Conservation (phyloP, 805 yeast genomes). For the Saccharomycopsis sp. region DNA sequence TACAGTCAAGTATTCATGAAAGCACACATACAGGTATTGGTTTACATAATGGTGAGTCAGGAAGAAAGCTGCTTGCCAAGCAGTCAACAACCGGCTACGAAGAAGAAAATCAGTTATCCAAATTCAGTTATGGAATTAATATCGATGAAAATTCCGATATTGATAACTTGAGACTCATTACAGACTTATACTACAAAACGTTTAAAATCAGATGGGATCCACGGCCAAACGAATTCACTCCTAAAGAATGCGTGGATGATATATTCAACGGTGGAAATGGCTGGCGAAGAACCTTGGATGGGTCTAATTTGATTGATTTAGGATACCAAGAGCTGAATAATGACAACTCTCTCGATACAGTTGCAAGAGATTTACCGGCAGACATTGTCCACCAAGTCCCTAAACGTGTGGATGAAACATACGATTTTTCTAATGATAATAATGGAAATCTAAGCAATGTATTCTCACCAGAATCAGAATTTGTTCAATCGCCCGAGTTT, state of each 20-base stretch:
- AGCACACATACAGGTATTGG: background rate
- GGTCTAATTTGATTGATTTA: slow-evolving; percentile 35
- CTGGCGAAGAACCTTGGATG: slow-evolving; percentile 48
- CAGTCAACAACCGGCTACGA: background rate
- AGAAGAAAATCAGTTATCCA: slow-evolving; percentile 14
- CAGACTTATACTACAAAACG: slow-evolving; percentile 44
- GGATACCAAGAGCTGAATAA: slow-evolving; percentile 18
- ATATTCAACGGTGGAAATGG: slow-evolving; percentile 69
- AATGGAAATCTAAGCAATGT: background rate
- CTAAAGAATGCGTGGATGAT: slow-evolving; percentile 68
- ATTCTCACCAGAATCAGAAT: background rate
- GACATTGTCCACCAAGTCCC: background rate
- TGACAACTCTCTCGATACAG: background rate
- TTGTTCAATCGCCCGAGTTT: background rate
- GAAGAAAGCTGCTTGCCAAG: background rate
- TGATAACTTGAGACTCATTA: slow-evolving; percentile 29
- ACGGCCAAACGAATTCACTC: slow-evolving; percentile 50
- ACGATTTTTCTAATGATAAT: background rate
- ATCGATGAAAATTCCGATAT: slow-evolving; percentile 44
- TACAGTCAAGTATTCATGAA: background rate
- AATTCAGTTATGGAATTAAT: slow-evolving; percentile 22
- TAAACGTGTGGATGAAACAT: background rate
- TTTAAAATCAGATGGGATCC: slow-evolving; percentile 58
- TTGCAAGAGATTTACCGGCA: background rate
- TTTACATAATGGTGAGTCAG: background rate